Evolutionary conservation across 2,329 filamentous ascomycete species (phyloP), one percentile per base, ranked within the genome.

Genomic region (Epicoccum nigrum): DNA sequence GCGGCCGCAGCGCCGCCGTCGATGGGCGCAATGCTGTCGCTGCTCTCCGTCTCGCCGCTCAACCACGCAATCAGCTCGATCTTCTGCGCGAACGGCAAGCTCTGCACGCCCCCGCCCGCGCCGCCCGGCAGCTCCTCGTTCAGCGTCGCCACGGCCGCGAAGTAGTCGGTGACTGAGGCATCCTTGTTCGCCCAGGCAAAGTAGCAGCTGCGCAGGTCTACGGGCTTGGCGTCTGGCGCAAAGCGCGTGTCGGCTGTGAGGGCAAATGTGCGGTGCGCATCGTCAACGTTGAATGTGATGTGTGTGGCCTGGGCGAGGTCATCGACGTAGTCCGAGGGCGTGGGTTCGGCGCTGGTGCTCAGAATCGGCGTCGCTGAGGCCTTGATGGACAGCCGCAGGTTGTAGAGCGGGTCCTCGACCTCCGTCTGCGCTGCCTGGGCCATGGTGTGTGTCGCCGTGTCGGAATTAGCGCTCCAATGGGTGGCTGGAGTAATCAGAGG

Each of bases 111-210:
- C 48, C 86, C 86, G 16, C 79, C 79, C 9, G 80, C 80, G 15
- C 83, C 85, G 1, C 74, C 76, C 0, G 78, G 79, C 20, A 97
- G 80, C 67, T 91, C 86, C 42, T 90, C 86, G 71, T 96, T 96
- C 49, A 97, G 81, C 61, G 86, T 82, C 64, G 89, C 86, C 12
- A 90, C 89, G 0, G 88, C 87, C 20, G 88, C 85, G 74, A 97
- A 94, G 81, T 97, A 97, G 64, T 96, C 91, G 9, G 90, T 89
- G 60, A 96, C 92, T 46, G 88, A 86, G 47, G 88, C 86, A 77
- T 97, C 93, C 73, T 92, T 91, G 76, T 97, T 95, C 67, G 90
- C 81, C 91, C 92, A 99, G 48, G 92, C 92, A 70, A 97, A 96
- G 79, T 93, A 97, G 75, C 97, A 93, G 72, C 89, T 94, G 70